phyloP scores from a whole-genome alignment of 1,139 yeast species.

The Candida pseudoviswanathii region DNA sequence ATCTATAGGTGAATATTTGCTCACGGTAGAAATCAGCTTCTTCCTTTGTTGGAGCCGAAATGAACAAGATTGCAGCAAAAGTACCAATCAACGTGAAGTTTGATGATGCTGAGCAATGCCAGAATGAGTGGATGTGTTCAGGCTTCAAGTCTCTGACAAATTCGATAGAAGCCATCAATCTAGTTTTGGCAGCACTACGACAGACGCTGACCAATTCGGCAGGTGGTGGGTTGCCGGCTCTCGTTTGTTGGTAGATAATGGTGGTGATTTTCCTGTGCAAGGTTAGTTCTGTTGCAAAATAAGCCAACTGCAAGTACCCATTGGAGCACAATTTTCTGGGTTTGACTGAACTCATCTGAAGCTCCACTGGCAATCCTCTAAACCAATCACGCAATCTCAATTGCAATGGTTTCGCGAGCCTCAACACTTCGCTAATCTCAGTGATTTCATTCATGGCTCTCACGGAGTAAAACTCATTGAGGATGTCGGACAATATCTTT shows the following conservation, averaged over 20 bases:
- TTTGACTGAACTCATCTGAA: constrained; percentile 65
- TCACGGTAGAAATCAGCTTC: constrained; percentile 67
- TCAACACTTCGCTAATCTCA: constrained; percentile 66
- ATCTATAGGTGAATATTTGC: constrained; percentile 71
- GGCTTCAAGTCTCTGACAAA: constrained; percentile 74
- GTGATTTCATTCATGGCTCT: constrained; percentile 58
- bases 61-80: constrained; percentile 77
- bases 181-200: constrained; percentile 79
- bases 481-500: constrained; percentile 69
- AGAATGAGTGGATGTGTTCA: constrained; percentile 82
- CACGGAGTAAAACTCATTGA: constrained; percentile 71
- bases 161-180: constrained; percentile 79
- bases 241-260: constrained; percentile 48
- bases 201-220: constrained; percentile 68
- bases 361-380: constrained; percentile 68
- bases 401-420: constrained; percentile 83
- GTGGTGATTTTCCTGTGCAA: constrained; percentile 79
- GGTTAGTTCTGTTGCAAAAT: constrained; percentile 85
- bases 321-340: constrained; percentile 65
- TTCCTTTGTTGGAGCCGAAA: constrained; percentile 58
- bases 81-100: constrained; percentile 82
- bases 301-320: constrained; percentile 80
- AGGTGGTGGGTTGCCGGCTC: constrained; percentile 46
- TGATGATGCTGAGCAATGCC: constrained; percentile 82
- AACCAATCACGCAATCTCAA: constrained; percentile 81